Base-by-base conservation (phyloP, 2,329 filamentous ascomycete genomes). In the Fusarium sp. region DNA sequence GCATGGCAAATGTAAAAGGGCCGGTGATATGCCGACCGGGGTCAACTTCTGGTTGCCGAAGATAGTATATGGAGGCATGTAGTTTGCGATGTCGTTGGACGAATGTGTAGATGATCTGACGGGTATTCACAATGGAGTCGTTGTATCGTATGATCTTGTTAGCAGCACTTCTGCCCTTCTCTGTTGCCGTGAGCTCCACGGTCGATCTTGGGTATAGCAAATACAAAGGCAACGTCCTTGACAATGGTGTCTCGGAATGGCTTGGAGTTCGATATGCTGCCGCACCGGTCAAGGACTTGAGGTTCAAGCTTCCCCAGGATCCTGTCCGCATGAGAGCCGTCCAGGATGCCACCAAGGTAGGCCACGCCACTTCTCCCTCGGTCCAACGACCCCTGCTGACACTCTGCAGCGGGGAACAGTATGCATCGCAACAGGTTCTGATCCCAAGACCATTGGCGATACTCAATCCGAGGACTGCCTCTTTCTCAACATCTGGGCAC, bases 211-310 rank as follows among this genome's bases (percentile, higher is more conserved):
- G 86, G 7, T 95, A 95, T 79, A 87, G 91, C 36, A 87, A 85
- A 33, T 94, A 95, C 78, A 81, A 85, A 56, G 93, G 93, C 14
- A 81, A 83, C 8, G 78, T 84, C 3, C 83, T 87, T 4, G 74
- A 81, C 0, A 88, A 89, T 74, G 91, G 90, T 3, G 83, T 94
- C 54, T 90, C 88, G 6, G 87, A 92, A 80, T 96, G 92, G 92
- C 86, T 94, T 13, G 93, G 93, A 3, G 89, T 96, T 72, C 89
- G 92, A 48, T 96, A 90, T 83, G 93, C 93, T 3, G 90, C 91
- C 10, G 85, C 93, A 20, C 93, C 93, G 1, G 64, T 92, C 5
- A 91, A 90, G 3, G 76, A 88, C 11, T 79, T 93, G 68, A 87
- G 94, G 26, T 96, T 95, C 78, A 84, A 86, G 60, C 89, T 90